These are phyloP conservation scores for Saturnispora diversa DNA, from an alignment of 805 yeast species.

Conservation along the genomic window DNA sequence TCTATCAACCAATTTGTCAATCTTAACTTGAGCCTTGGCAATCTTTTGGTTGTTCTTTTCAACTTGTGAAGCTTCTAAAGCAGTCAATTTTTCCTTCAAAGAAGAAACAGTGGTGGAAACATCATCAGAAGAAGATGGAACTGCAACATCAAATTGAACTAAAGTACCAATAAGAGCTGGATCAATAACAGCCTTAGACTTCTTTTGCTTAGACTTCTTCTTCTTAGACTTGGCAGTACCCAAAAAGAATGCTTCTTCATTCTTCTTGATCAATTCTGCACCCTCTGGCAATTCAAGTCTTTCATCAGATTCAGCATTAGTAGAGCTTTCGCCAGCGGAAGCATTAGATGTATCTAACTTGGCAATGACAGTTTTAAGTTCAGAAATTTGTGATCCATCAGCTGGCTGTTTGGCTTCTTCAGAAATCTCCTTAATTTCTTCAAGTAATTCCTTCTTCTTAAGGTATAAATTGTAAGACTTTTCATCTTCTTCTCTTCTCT, in stretches of 20 bases:
- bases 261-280: constrained; percentile 53
- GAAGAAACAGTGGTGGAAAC: constrained; percentile 55
- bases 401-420: constrained; percentile 73
- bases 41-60: constrained; percentile 71
- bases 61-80: constrained; percentile 65
- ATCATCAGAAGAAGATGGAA: constrained; percentile 73
- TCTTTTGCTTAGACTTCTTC: constrained; percentile 38
- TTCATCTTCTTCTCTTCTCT: constrained; percentile 62
- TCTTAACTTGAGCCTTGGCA: constrained; percentile 68
- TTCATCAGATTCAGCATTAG: constrained; percentile 37
- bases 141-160: constrained; percentile 63
- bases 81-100: constrained; percentile 64
- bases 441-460: constrained; percentile 41
- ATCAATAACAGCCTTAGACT: constrained; percentile 53
- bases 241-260: constrained; percentile 46
- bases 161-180: constrained; percentile 72
- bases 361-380: constrained; percentile 62
- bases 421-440: constrained; percentile 63
- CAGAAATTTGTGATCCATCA: constrained; percentile 65
- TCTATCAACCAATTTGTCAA: constrained; percentile 56
- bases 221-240: constrained; percentile 41
- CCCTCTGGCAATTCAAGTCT: constrained; percentile 48
- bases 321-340: constrained; percentile 10
- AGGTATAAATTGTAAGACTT: constrained; percentile 42
- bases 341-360: constrained; percentile 69